Evolutionary conservation across 352 stramenopile genomes (phyloP).

Genomic region (Globisporangium yorkense): DNA sequence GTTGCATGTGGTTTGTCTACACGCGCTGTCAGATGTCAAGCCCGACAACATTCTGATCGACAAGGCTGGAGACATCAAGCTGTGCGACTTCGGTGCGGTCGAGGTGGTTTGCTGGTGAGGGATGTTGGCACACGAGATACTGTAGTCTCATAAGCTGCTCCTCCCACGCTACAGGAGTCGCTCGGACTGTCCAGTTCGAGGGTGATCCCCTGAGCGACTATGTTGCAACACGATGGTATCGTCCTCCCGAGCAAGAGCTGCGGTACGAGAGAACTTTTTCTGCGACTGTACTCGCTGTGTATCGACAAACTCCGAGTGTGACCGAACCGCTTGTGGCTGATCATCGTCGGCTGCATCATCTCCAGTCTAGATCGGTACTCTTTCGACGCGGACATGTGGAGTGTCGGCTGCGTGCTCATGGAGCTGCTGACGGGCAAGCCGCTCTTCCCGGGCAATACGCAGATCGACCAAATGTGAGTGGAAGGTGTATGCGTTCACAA

Average conservation of each 20-base stretch:
- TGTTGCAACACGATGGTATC: constrained; percentile 78
- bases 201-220: constrained; percentile 75
- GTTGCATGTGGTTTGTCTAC: background rate
- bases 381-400: constrained; percentile 81
- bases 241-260: constrained; percentile 76
- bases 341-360: background rate
- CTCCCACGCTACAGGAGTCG: constrained; percentile 31
- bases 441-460: constrained; percentile 68
- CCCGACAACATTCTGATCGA: constrained; percentile 81
- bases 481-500: no score
- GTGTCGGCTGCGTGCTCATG: constrained; percentile 68
- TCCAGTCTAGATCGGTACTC: constrained; percentile 69
- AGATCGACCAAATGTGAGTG: constrained; percentile 75
- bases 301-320: background rate
- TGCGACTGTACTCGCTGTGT: no score
- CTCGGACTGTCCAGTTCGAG: constrained; percentile 71
- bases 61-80: constrained; percentile 56
- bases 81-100: constrained; percentile 68
- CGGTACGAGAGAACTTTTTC: constrained; percentile 19
- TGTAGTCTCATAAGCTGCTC: background rate
- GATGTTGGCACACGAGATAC: background rate
- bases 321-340: background rate
- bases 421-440: constrained; percentile 71
- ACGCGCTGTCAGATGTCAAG: constrained; percentile 52
- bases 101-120: background rate